phyloP scores from a whole-genome alignment of 2,329 filamentous ascomycete species.

The Fusarium newnesense region DNA sequence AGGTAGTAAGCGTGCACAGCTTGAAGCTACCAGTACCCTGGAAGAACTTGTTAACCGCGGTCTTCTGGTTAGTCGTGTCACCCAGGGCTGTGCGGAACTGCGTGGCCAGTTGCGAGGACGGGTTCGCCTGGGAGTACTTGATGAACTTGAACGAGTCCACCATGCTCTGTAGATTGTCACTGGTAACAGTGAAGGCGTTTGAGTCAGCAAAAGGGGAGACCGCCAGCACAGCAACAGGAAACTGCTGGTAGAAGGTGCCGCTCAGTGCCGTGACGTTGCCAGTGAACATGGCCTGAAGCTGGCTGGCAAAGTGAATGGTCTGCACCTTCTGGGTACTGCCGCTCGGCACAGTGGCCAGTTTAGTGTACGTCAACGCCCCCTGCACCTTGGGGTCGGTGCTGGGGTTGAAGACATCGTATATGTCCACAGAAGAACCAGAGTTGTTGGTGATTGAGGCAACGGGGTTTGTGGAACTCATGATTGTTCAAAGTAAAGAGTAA shows the following conservation, averaged over 20 bases:
- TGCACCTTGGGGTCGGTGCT: background rate
- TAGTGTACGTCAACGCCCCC: background rate
- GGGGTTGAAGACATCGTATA: background rate
- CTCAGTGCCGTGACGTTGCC: background rate
- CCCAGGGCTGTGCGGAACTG: background rate
- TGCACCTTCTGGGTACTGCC: background rate
- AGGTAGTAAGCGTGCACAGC: background rate
- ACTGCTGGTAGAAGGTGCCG: background rate
- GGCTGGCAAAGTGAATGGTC: background rate
- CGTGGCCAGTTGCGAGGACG: background rate
- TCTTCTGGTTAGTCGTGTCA: background rate
- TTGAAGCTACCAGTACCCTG: background rate
- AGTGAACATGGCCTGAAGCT: background rate
- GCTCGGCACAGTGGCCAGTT: background rate
- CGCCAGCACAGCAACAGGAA: background rate
- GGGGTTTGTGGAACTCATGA: background rate
- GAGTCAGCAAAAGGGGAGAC: background rate
- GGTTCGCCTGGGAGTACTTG: background rate
- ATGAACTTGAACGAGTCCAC: conserved; percentile 7
- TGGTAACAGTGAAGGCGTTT: background rate
- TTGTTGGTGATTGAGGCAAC: background rate
- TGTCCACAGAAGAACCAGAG: background rate
- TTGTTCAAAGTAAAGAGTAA: background rate
- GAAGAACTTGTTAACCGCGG: background rate
- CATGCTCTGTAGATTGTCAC: background rate